phyloP scores from a whole-genome alignment of 495 filamentous ascomycete species.

The Penicillium desertorum region DNA sequence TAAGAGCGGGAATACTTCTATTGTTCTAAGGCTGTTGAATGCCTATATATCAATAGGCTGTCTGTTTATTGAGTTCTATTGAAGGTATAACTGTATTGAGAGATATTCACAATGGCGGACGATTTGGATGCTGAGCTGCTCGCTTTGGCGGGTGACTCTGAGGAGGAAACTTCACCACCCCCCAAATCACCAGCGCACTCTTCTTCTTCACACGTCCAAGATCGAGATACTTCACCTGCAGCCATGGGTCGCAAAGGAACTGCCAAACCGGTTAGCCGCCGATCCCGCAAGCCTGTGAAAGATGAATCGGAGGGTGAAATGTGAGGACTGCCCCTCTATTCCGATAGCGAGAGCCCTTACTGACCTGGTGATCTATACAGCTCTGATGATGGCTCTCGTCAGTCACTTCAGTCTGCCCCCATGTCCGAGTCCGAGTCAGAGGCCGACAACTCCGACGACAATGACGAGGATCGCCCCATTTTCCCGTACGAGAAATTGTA shows the following conservation, averaged over 20 bases:
- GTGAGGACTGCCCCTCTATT: slow-evolving; percentile 56
- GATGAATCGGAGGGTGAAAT: slow-evolving; percentile 80
- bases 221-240: slow-evolving; percentile 29
- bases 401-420: slow-evolving; percentile 76
- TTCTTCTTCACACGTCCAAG: slow-evolving; percentile 36
- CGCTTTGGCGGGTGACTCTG: slow-evolving; percentile 73
- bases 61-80: neutral
- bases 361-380: slow-evolving; percentile 37
- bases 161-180: slow-evolving; percentile 52
- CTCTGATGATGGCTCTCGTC: slow-evolving; percentile 64
- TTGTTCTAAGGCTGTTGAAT: neutral
- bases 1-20: neutral
- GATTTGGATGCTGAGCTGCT: slow-evolving; percentile 87
- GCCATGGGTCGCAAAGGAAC: slow-evolving; percentile 50
- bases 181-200: slow-evolving; percentile 42
- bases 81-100: slow-evolving; percentile 3
- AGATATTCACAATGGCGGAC: slow-evolving; percentile 50
- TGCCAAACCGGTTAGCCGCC: slow-evolving; percentile 41
- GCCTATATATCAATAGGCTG: neutral
- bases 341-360: slow-evolving; percentile 7
- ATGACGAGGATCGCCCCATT: slow-evolving; percentile 58
- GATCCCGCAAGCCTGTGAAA: slow-evolving; percentile 44
- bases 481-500: slow-evolving; percentile 91
- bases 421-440: slow-evolving; percentile 78
- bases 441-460: slow-evolving; percentile 48